These are phyloP conservation scores for Capronia epimyces DNA, from an alignment of 2,329 filamentous ascomycete species.

Conservation along the genomic window DNA sequence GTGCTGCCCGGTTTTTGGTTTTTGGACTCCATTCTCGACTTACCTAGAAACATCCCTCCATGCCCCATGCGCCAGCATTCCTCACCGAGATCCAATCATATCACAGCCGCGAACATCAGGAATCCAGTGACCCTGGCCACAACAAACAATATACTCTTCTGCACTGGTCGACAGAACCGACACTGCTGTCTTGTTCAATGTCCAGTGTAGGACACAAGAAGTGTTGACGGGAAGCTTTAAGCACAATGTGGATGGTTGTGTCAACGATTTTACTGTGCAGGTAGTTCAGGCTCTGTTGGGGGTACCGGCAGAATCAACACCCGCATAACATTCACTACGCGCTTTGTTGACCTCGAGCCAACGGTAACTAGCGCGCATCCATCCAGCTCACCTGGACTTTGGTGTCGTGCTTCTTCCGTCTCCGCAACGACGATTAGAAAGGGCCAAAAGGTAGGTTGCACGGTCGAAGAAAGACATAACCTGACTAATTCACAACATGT, in stretches of 20 bases:
- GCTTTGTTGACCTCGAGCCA: background rate
- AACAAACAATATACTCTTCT: constrained; percentile 14
- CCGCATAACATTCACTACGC: background rate
- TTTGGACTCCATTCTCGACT: constrained; percentile 19
- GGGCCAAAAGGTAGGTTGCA: background rate
- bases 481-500: background rate
- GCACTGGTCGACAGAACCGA: background rate
- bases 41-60: constrained; percentile 17
- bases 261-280: background rate
- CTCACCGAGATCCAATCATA: constrained; percentile 19
- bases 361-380: background rate
- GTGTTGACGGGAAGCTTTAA: background rate
- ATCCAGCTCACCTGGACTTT: background rate
- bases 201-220: background rate
- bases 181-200: background rate
- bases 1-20: constrained; percentile 14
- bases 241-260: background rate
- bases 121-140: constrained; percentile 5
- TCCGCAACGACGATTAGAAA: background rate
- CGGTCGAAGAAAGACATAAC: background rate
- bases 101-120: constrained; percentile 3
- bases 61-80: constrained; percentile 23
- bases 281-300: background rate
- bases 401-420: background rate
- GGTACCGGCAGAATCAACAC: constrained; percentile 3